Evolutionary conservation across 2,329 filamentous ascomycete species (phyloP).

Genomic region (Colletotrichum graminicola): DNA sequence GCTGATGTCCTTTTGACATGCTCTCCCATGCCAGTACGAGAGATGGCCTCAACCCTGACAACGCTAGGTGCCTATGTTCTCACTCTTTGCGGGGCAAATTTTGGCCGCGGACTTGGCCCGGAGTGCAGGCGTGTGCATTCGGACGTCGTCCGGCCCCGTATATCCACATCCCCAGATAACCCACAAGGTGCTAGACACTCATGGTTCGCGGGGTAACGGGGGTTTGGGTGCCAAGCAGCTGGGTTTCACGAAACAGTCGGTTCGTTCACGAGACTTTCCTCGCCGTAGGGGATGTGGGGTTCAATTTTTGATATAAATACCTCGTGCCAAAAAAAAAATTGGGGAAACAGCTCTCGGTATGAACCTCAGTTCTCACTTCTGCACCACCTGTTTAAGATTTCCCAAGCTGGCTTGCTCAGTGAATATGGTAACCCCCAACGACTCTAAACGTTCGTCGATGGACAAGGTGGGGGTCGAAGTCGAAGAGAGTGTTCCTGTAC

Average conservation of each 20-base stretch:
- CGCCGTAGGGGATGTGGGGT: neutral
- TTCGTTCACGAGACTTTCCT: neutral
- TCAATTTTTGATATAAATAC: conserved; percentile 1
- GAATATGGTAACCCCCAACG: conserved; percentile 14
- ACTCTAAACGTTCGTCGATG: conserved; percentile 18
- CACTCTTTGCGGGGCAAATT: neutral
- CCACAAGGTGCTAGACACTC: neutral
- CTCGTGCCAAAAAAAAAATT: neutral
- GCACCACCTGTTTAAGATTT: too few species aligned
- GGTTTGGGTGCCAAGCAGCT: neutral
- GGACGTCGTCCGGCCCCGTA: neutral
- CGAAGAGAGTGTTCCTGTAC: conserved; percentile 23
- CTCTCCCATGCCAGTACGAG: neutral
- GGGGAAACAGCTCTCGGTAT: neutral
- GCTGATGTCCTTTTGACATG: neutral
- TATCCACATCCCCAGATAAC: conserved; percentile 26
- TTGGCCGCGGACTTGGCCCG: neutral
- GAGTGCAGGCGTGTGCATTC: neutral
- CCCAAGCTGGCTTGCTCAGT: neutral
- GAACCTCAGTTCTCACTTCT: neutral
- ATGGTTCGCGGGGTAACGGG: neutral
- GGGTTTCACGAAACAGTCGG: too few species aligned
- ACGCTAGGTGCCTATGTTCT: neutral
- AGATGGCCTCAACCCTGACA: neutral
- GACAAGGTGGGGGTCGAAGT: conserved; percentile 29